phyloP scores from a whole-genome alignment of 805 yeast species.

The Sporopachydermia quercuum region DNA sequence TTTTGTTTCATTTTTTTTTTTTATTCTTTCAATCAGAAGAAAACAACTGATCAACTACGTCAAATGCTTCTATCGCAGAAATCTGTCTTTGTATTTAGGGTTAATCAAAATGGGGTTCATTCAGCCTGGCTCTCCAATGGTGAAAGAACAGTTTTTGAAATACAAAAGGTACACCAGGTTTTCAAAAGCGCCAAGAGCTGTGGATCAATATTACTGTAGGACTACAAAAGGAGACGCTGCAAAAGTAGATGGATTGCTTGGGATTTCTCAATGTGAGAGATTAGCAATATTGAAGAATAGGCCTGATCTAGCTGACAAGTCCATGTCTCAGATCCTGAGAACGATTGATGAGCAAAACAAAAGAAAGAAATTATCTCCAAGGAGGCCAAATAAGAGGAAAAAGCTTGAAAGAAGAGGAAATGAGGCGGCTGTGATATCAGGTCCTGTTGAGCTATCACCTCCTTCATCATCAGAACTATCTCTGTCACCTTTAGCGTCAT shows the following conservation, averaged over 20 bases:
- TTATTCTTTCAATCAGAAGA: too few species aligned
- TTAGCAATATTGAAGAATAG: neutral
- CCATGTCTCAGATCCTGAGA: neutral
- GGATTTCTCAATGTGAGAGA: neutral
- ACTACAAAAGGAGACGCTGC: neutral
- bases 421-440: too few species aligned
- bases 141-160: neutral
- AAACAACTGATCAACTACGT: too few species aligned
- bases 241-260: neutral
- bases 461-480: neutral
- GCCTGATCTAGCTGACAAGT: neutral
- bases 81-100: too few species aligned
- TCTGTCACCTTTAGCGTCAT: neutral
- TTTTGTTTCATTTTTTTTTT: too few species aligned
- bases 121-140: neutral
- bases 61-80: too few species aligned
- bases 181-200: neutral
- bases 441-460: too few species aligned
- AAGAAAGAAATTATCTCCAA: too few species aligned
- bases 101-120: neutral
- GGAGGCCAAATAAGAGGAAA: neutral
- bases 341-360: too few species aligned
- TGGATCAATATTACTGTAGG: too few species aligned
- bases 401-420: too few species aligned
- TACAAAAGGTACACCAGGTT: neutral